Percentiles rank a stretch among this genome's conserved stretches.
Evolutionary conservation across 2,329 filamentous ascomycete genomes (phyloP).

Genomic region (Plenodomus biglobosus): DNA sequence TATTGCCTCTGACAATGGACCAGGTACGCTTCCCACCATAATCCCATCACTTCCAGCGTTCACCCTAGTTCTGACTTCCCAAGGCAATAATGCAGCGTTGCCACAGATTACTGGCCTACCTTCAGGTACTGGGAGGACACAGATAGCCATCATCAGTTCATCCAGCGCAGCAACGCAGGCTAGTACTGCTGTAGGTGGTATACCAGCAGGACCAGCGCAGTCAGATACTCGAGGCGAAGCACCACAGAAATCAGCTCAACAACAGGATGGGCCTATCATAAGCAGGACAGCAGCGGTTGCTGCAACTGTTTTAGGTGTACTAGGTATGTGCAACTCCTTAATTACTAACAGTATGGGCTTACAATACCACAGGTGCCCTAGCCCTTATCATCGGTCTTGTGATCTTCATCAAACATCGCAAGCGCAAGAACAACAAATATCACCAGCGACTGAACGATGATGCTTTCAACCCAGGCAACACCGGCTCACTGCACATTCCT

Average conservation of each 20-base stretch:
- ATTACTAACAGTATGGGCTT: neutral
- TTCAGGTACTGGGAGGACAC: neutral
- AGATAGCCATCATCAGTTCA: neutral
- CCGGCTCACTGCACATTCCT: slow-evolving; percentile 19
- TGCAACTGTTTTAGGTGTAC: slow-evolving; percentile 33
- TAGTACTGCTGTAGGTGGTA: neutral
- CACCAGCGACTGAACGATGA: slow-evolving; percentile 25
- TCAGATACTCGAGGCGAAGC: slow-evolving; percentile 5
- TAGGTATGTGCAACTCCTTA: slow-evolving; percentile 22
- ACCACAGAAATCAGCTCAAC: neutral
- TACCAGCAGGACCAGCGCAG: slow-evolving; percentile 5
- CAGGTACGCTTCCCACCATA: neutral
- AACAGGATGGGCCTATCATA: slow-evolving; percentile 19
- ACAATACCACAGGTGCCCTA: slow-evolving; percentile 25
- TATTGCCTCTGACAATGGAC: neutral
- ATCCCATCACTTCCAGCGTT: slow-evolving; percentile 6
- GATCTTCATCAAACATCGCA: slow-evolving; percentile 30
- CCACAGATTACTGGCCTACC: slow-evolving; percentile 11
- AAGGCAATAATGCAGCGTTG: slow-evolving; percentile 11
- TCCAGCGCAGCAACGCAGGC: neutral
- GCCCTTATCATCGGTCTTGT: slow-evolving; percentile 26
- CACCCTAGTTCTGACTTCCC: slow-evolving; percentile 7
- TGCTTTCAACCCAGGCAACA: slow-evolving; percentile 31
- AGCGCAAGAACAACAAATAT: slow-evolving; percentile 15
- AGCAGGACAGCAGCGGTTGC: slow-evolving; percentile 34